Base-by-base conservation (phyloP, 352 stramenopile species). In the Phytophthora nicotianae region DNA sequence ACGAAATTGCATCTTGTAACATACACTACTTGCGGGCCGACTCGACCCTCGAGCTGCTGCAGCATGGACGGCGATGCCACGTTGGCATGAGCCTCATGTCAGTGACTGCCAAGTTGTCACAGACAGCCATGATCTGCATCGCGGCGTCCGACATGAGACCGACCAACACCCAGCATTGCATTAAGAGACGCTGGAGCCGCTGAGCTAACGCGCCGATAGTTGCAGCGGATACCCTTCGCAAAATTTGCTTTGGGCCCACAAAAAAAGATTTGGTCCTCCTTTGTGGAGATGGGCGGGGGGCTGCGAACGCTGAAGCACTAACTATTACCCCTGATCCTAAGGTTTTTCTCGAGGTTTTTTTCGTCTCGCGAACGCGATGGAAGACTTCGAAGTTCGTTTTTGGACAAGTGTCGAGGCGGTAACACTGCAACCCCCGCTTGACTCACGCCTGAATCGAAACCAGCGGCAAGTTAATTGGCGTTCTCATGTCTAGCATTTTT, bases 291-390 rank as follows among this genome's bases (percentile, higher is more conserved):
- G 52, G 24, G 58, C 50, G 4, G 24, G 1, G 24, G 19, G 37
- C 29, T 55, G 48, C 16, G 9, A 29, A 63, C 59, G 52, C 37
- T n/a, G 43, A 1, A 40, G 19, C 32, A 5, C 4, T 37, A 51
- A 68, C 9, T 63, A 67, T 68, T 13, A 14, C 27, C 27, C 24
- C 24, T 29, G 24, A 7, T 29, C 52, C n/a, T n/a, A n/a, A n/a
- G n/a, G n/a, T n/a, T n/a, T n/a, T n/a, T n/a, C n/a, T n/a, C n/a
- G n/a, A n/a, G n/a, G n/a, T n/a, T n/a, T n/a, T n/a, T n/a, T n/a
- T n/a, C n/a, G n/a, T n/a, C n/a, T n/a, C n/a, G n/a, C 13, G 68
- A 76, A 76, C 63, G 17, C 37, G 5, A 38, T 20, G 58, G 68
- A 73, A 4, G 26, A 32, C 26, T 32, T 32, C 26, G 8, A 75